A percentile compares a stretch with the other conserved stretches of the same genome.
phyloP scores from a whole-genome alignment of 2,329 filamentous ascomycete genomes.

The Clarireedia homoeocarpa region DNA sequence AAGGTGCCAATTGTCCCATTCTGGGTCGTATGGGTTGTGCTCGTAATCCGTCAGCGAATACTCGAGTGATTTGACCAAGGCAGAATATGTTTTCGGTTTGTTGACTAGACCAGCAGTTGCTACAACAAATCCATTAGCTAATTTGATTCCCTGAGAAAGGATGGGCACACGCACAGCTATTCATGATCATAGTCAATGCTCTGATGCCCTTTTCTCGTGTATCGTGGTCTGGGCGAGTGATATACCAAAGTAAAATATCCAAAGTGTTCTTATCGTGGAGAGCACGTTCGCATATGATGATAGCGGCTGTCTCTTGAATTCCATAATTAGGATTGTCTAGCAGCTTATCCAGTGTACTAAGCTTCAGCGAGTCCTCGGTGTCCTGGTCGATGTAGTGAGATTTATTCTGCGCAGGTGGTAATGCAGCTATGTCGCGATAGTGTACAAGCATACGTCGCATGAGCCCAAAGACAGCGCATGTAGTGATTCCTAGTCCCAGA shows the following conservation, averaged over 20 bases:
- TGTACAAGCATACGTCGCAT: slow-evolving; percentile 51
- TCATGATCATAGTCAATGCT: slow-evolving; percentile 48
- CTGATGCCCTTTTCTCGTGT: slow-evolving; percentile 49
- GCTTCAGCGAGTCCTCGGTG: slow-evolving; percentile 62
- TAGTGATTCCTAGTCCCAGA: slow-evolving; percentile 37
- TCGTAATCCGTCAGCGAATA: slow-evolving; percentile 43
- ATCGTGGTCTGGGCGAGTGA: slow-evolving; percentile 51
- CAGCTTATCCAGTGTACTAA: slow-evolving; percentile 59
- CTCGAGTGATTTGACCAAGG: slow-evolving; percentile 53
- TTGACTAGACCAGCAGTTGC: slow-evolving; percentile 21
- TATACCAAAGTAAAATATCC: slow-evolving; percentile 46
- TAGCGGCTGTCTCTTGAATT: slow-evolving; percentile 60
- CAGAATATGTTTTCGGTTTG: slow-evolving; percentile 31
- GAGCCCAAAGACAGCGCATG: slow-evolving; percentile 48
- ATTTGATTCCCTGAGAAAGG: background rate
- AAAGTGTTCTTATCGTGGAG: slow-evolving; percentile 50
- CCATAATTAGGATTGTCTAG: slow-evolving; percentile 64
- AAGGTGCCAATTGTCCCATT: slow-evolving; percentile 56
- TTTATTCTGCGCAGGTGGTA: slow-evolving; percentile 56
- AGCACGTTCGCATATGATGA: slow-evolving; percentile 47
- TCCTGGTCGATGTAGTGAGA: slow-evolving; percentile 68
- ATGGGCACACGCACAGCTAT: slow-evolving; percentile 32
- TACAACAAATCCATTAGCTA: slow-evolving; percentile 10
- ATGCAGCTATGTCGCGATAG: slow-evolving; percentile 56
- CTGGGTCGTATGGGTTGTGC: slow-evolving; percentile 44